Conservation (phyloP, 768 basidiomycete species). For the Termitomyces sp. region DNA sequence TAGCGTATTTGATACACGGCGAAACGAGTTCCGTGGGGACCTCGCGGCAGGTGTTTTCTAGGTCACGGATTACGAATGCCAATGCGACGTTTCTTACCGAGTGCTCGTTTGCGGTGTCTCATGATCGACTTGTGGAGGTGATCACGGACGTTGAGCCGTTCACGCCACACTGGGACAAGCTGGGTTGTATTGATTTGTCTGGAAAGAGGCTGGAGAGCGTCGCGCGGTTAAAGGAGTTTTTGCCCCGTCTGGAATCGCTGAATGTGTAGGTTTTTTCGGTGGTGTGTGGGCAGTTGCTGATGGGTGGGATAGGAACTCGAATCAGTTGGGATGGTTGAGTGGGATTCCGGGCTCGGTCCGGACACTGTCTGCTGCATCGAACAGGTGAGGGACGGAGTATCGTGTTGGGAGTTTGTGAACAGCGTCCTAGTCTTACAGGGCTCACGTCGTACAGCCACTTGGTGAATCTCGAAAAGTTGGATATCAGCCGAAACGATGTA, state of each 20-base stretch:
- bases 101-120: slow-evolving; percentile 94
- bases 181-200: slow-evolving; percentile 72
- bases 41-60: slow-evolving; percentile 42
- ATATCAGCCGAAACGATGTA: slow-evolving; percentile 87
- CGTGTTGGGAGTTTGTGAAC: too few relatives aligned
- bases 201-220: slow-evolving; percentile 75
- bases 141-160: slow-evolving; percentile 95
- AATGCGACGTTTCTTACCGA: slow-evolving; percentile 79
- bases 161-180: slow-evolving; percentile 90
- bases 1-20: slow-evolving; percentile 31
- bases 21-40: slow-evolving; percentile 18
- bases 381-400: slow-evolving; percentile 49
- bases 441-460: slow-evolving; percentile 89
- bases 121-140: slow-evolving; percentile 85
- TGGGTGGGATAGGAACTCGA: slow-evolving; percentile 51
- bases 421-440: slow-evolving; percentile 61
- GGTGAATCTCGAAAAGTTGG: slow-evolving; percentile 80
- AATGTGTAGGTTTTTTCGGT: slow-evolving; percentile 60
- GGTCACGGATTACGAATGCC: slow-evolving; percentile 38
- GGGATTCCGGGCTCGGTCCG: slow-evolving; percentile 70
- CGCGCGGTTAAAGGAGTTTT: slow-evolving; percentile 82
- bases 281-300: background rate
- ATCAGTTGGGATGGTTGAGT: slow-evolving; percentile 77
- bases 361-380: slow-evolving; percentile 75
- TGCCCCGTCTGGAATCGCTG: slow-evolving; percentile 74